Conservation (phyloP, 2,329 filamentous ascomycete genomes). For the Graphilbum fragrans region DNA sequence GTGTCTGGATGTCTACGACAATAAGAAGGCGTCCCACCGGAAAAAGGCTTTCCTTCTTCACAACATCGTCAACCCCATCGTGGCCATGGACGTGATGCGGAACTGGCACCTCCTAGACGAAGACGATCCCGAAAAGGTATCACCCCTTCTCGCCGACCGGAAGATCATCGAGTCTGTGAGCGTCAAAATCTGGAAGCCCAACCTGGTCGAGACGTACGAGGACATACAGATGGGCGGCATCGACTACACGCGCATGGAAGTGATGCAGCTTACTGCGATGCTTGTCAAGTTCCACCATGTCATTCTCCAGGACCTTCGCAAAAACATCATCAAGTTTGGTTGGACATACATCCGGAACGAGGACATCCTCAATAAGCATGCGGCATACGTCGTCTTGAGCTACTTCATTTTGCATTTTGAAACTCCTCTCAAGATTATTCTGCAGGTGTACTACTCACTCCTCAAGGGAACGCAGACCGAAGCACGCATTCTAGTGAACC, state of each 20-base stretch:
- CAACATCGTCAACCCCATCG: conserved; percentile 86
- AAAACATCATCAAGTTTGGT: conserved; percentile 97
- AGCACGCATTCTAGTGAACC: conserved; percentile 80
- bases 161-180: conserved; percentile 82
- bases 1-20: conserved; percentile 78
- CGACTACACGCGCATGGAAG: conserved; percentile 91
- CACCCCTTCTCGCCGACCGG: conserved; percentile 69
- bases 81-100: conserved; percentile 90
- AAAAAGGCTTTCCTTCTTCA: conserved; percentile 89
- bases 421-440: conserved; percentile 89
- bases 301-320: conserved; percentile 80
- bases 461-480: conserved; percentile 92
- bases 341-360: conserved; percentile 99
- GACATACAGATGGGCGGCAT: conserved; percentile 76
- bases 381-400: conserved; percentile 89
- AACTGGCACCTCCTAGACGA: conserved; percentile 39
- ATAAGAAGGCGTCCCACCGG: conserved; percentile 68
- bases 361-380: conserved; percentile 98
- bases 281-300: conserved; percentile 89
- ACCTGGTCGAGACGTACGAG: conserved; percentile 69
- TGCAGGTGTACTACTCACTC: conserved; percentile 86
- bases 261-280: conserved; percentile 88
- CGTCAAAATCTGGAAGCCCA: conserved; percentile 86
- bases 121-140: conserved; percentile 23
- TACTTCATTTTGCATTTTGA: conserved; percentile 98